Evolutionary conservation across 805 yeast species (phyloP), one percentile per base, ranked within the genome.

Genomic region (Jamesozyma hellenica): DNA sequence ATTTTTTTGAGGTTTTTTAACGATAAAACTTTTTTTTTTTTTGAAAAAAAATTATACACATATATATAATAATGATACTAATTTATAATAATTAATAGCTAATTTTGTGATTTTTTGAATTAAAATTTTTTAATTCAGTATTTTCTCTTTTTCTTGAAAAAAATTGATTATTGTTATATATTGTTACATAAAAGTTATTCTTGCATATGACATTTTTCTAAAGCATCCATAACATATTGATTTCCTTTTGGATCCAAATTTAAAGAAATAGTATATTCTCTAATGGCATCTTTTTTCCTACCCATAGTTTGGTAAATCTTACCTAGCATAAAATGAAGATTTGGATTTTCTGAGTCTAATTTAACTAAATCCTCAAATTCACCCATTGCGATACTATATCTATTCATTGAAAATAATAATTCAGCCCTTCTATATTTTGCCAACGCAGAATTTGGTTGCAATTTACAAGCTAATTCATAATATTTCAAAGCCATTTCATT

Each of bases 211-310:
- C 63, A 55, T 36, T 56, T 67, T 51, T 84, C 95, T 63, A 88
- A 68, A 0, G 95, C 94, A 43, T 84, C 94, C 46, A 83, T 72
- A 14, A 88, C 83, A 41, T 87, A 66, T 56, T 84, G 94, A 36
- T 82, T 76, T 0, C 95, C 95, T 55, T 87, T 86, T 6, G 97
- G 96, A 60, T 90, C 97, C 46, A 90, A 67, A 53, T 85, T 84
- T 62, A 86, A 68, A 1, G 98, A 96, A 33, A 80, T 73, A 0
- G 97, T 90, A 49, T 84, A 85, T 52, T 84, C 90, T 48, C 75
- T 77, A 21, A 90, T 72, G 1, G 98, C 97, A 46, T 72, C 78
- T 49, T 74, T 76, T 50, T 77, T 80, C 44, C 83, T 77, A 23
- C 79, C 79, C 46, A 81, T 75, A 25, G 80, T 72, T 50, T 79